Evolutionary conservation across 495 filamentous ascomycete genomes (phyloP).

Genomic region (Lasiosphaeris hirsuta): DNA sequence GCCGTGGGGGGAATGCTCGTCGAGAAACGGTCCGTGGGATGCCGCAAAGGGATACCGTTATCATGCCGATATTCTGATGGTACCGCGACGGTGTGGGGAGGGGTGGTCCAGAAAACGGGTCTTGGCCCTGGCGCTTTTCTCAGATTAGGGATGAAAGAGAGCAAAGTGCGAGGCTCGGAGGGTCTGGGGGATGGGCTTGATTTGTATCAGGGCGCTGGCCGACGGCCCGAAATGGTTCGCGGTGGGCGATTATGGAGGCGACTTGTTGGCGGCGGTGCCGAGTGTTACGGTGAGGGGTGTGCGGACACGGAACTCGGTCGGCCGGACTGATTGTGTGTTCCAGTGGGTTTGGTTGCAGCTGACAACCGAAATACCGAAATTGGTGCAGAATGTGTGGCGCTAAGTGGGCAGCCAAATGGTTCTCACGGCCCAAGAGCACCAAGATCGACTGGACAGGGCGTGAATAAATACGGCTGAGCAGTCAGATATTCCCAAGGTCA

Average conservation of each 20-base stretch:
- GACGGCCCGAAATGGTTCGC: too few species aligned
- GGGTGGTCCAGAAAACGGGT: too few species aligned
- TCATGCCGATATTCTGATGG: neutral
- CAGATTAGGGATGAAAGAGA: too few species aligned
- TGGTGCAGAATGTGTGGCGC: neutral
- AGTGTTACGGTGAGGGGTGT: neutral
- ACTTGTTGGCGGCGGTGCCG: too few species aligned
- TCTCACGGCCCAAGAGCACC: neutral
- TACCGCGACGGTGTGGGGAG: too few species aligned
- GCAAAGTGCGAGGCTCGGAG: too few species aligned
- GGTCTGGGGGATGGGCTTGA: too few species aligned
- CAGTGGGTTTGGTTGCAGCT: neutral
- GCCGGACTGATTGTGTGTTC: neutral
- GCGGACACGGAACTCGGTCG: slow-evolving; percentile 3
- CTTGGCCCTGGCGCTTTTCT: too few species aligned
- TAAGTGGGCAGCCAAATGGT: neutral
- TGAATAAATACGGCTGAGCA: slow-evolving; percentile 10
- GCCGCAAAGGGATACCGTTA: neutral
- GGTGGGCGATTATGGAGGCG: too few species aligned
- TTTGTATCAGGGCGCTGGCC: too few species aligned
- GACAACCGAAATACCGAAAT: neutral
- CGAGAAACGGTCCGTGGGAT: slow-evolving; percentile 11
- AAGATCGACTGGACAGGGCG: neutral
- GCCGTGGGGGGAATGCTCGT: neutral
- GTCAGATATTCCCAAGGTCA: slow-evolving; percentile 3